Evolutionary conservation across 2,329 filamentous ascomycete species (phyloP), one percentile per base, ranked within the genome.

Genomic region (Xylariaceae sp.): DNA sequence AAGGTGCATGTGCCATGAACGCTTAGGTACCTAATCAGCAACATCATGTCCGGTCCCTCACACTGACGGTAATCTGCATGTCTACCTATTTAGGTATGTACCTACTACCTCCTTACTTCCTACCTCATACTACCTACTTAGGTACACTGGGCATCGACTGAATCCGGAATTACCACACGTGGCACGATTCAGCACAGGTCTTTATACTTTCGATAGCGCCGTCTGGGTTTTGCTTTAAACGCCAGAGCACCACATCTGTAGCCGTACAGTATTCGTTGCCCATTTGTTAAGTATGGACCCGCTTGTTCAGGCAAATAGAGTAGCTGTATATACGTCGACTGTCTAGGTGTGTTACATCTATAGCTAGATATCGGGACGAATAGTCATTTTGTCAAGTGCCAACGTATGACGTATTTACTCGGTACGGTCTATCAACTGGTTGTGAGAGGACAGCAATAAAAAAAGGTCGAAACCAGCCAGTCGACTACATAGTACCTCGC

Each of bases 141-240:
- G 5, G 6, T 16, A 37, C 32, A 16, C 32, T 37, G 32, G 32
- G 32, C 32, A 37, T 37, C 54, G 41, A 48, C 56, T 54, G 26
- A 43, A 57, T 45, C 21, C 49, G 56, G 56, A 59, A 61, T 48
- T 43, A 23, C 48, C 21, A 58, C 60, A 62, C 60, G 60, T 62
- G 60, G 57, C 58, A 57, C 57, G 47, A 57, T 50, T 62, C 44
- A 44, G 14, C 19, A 12, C 19, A 21, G 19, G 43, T 21, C 43
- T 21, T 16, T 14, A 16, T 16, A 44, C 7, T 21, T 44, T 21
- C 20, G 4, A 21, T 21, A 21, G 14, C 20, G 14, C 20, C 43
- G 3, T 44, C 18, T 40, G 12, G 19, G 45, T 42, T 40, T 46
- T 42, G 5, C 40, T 23, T 29, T 40, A 29, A 32, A 54, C 48